Evolutionary conservation across 2,329 filamentous ascomycete genomes (phyloP).

Genomic region (Cladosporium sp.): DNA sequence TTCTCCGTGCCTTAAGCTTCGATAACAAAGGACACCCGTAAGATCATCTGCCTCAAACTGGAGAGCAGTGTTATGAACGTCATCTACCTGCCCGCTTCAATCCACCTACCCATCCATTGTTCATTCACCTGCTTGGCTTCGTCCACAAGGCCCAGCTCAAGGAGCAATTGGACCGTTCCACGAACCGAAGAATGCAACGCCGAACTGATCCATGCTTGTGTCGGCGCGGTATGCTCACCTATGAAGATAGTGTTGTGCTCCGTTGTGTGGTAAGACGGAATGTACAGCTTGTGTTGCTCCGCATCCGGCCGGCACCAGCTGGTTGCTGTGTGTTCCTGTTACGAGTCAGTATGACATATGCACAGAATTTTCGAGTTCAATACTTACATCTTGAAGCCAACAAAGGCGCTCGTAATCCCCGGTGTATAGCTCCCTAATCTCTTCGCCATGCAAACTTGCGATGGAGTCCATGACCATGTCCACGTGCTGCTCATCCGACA

Average conservation of each 20-base stretch:
- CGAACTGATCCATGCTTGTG: conserved; percentile 66
- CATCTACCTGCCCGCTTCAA: too few species aligned
- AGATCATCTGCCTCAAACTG: too few species aligned
- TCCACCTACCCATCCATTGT: conserved; percentile 68
- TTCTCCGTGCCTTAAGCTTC: too few species aligned
- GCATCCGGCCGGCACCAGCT: conserved; percentile 54
- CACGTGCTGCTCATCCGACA: conserved; percentile 57
- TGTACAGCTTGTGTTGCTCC: conserved; percentile 63
- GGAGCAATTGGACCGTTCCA: conserved; percentile 59
- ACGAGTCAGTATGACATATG: neutral
- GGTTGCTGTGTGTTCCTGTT: conserved; percentile 8
- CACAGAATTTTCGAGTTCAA: neutral
- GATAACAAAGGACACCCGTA: too few species aligned
- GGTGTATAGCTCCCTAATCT: conserved; percentile 53
- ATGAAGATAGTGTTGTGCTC: conserved; percentile 61
- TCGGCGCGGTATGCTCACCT: conserved; percentile 64
- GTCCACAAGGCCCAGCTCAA: conserved; percentile 63
- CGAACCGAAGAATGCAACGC: conserved; percentile 65
- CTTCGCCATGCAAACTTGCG: conserved; percentile 58
- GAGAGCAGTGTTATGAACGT: too few species aligned
- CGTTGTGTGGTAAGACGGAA: conserved; percentile 67
- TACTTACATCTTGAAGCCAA: conserved; percentile 15
- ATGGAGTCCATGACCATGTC: conserved; percentile 59
- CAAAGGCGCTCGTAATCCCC: conserved; percentile 15
- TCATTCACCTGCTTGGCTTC: conserved; percentile 62